Percentiles rank a stretch among this genome's conserved stretches.
Conservation (phyloP, 805 yeast genomes). For the Kazachstania africana region DNA sequence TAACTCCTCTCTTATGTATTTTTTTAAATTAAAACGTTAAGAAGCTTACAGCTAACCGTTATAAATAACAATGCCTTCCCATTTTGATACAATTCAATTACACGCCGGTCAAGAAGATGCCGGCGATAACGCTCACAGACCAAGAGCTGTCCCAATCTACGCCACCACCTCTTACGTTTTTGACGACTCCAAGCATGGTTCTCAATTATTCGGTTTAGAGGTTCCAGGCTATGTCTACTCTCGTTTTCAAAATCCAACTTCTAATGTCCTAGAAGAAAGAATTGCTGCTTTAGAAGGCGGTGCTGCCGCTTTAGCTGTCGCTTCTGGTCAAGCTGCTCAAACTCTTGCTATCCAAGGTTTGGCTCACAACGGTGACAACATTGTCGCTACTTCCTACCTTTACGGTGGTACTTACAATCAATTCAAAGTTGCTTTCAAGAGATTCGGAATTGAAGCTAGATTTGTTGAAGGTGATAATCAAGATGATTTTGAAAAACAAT, state of each 20-base stretch:
- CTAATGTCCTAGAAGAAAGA: constrained; percentile 81
- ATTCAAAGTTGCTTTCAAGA: constrained; percentile 82
- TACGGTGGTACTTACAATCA: constrained; percentile 97
- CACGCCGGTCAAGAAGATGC: constrained; percentile 88
- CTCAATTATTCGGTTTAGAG: constrained; percentile 76
- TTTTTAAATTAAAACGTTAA: too few relatives aligned
- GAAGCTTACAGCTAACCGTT: too few relatives aligned
- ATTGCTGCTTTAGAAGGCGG: constrained; percentile 91
- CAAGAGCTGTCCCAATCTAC: constrained; percentile 90
- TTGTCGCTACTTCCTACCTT: constrained; percentile 72
- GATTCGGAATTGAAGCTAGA: constrained; percentile 75
- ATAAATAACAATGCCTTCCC: constrained; percentile 43
- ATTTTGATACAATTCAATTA: constrained; percentile 82
- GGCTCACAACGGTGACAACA: constrained; percentile 83
- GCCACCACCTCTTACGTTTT: constrained; percentile 86
- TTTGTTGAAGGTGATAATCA: constrained; percentile 74
- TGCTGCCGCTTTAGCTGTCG: constrained; percentile 74
- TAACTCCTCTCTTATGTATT: too few relatives aligned
- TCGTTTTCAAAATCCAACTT: constrained; percentile 87
- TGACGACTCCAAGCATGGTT: constrained; percentile 82
- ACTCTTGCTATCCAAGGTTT: constrained; percentile 70
- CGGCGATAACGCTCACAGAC: constrained; percentile 42
- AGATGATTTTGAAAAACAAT: constrained; percentile 57
- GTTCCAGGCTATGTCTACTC: constrained; percentile 82
- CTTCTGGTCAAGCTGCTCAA: constrained; percentile 98